These are phyloP conservation scores for Verticillium nonalfalfae DNA, from an alignment of 2,329 filamentous ascomycete genomes.

Conservation along the genomic window DNA sequence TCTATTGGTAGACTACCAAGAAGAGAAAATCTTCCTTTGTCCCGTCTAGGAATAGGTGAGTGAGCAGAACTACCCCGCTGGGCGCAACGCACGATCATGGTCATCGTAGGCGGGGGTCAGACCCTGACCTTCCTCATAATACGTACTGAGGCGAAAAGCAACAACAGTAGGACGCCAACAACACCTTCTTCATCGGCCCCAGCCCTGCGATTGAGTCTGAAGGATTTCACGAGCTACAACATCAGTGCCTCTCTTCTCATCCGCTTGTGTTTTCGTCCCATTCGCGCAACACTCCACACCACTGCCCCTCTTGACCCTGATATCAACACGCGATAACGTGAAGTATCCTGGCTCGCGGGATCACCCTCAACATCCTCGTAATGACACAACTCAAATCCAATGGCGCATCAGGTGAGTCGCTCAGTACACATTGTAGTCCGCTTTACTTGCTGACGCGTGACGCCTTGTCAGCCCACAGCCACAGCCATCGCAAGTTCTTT, in stretches of 20 bases:
- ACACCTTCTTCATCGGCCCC: background rate
- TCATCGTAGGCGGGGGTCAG: background rate
- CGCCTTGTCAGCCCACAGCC: slow-evolving; percentile 12
- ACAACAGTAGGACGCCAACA: background rate
- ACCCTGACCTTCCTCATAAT: background rate
- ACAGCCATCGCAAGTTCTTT: slow-evolving; percentile 34
- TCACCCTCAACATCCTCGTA: background rate
- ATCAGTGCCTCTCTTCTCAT: background rate
- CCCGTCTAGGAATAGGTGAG: background rate
- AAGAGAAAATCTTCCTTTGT: background rate
- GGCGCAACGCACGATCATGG: background rate
- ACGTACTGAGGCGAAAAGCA: background rate
- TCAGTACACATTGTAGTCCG: background rate
- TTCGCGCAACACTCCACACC: background rate
- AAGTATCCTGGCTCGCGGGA: background rate
- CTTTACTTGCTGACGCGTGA: background rate
- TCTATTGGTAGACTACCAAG: background rate
- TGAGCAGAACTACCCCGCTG: background rate
- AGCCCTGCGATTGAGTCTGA: background rate
- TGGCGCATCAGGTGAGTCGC: background rate
- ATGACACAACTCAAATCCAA: slow-evolving; percentile 1
- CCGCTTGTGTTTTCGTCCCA: background rate
- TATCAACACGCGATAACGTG: background rate
- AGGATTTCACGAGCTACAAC: background rate
- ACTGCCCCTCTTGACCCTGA: background rate